Conservation (phyloP, 495 filamentous ascomycete species). For the Aspergillus haitiensis region DNA sequence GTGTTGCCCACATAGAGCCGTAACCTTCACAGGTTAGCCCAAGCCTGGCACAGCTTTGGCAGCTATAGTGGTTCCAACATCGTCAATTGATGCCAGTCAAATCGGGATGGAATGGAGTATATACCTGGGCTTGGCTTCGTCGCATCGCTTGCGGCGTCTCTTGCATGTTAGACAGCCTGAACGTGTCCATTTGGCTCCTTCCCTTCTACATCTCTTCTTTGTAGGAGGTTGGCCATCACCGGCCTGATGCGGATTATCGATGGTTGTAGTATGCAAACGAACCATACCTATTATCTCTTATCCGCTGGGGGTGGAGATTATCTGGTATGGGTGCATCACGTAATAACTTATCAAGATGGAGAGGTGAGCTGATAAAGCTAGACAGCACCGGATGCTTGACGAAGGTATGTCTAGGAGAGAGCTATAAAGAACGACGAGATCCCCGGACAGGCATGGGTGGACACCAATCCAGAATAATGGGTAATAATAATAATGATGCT, state of each 20-base stretch:
- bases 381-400: neutral
- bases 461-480: neutral
- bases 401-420: neutral
- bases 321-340: conserved; percentile 1
- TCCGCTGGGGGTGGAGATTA: conserved; percentile 1
- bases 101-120: neutral
- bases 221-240: conserved; percentile 8
- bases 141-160: conserved; percentile 45
- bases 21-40: conserved; percentile 46
- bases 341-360: conserved; percentile 8
- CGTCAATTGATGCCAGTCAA: neutral
- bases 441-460: neutral
- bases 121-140: conserved; percentile 47
- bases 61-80: conserved; percentile 28
- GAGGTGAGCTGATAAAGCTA: neutral
- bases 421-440: neutral
- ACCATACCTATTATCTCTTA: conserved; percentile 3
- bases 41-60: conserved; percentile 42
- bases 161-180: conserved; percentile 49
- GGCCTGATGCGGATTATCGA: conserved; percentile 1
- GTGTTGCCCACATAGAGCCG: conserved; percentile 45
- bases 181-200: conserved; percentile 45
- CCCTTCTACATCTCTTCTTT: conserved; percentile 33
- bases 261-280: neutral
- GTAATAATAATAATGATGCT: neutral